phyloP scores from a whole-genome alignment of 768 basidiomycete genomes.

The Guyanaporus albipodus region DNA sequence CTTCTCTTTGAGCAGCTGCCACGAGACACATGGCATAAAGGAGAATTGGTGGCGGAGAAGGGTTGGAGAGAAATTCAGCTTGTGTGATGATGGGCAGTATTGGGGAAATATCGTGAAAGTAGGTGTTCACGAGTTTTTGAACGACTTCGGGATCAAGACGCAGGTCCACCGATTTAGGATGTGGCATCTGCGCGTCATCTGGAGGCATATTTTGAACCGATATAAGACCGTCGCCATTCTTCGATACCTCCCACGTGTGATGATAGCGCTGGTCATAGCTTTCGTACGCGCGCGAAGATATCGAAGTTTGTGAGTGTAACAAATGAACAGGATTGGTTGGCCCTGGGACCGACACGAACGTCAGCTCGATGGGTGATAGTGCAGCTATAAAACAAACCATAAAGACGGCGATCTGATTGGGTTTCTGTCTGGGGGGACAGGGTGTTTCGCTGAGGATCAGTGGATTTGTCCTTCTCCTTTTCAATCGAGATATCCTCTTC shows the following conservation, averaged over 20 bases:
- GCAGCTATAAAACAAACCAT: conserved; percentile 42
- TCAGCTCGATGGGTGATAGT: conserved; percentile 13
- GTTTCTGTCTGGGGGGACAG: conserved; percentile 46
- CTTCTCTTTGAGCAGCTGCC: conserved; percentile 79
- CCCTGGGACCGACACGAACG: conserved; percentile 49
- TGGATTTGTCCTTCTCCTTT: conserved; percentile 34
- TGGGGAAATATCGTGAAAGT: conserved; percentile 88
- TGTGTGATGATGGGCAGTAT: conserved; percentile 85
- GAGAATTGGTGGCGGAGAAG: conserved; percentile 73
- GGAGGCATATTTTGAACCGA: conserved; percentile 62
- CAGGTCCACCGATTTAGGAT: conserved; percentile 63
- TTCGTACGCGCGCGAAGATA: conserved; percentile 83
- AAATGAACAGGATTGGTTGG: conserved; percentile 85
- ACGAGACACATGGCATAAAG: conserved; percentile 94
- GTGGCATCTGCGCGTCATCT: conserved; percentile 51
- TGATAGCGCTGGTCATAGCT: conserved; percentile 85
- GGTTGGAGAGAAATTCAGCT: conserved; percentile 76
- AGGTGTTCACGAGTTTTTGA: conserved; percentile 83
- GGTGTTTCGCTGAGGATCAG: conserved; percentile 31
- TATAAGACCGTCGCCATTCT: conserved; percentile 84
- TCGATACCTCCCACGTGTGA: conserved; percentile 82
- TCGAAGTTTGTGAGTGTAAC: conserved; percentile 83
- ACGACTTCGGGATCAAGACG: conserved; percentile 75
- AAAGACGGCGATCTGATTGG: conserved; percentile 58
- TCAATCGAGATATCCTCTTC: conserved; percentile 59